Evolutionary conservation across 441 rosid species (phyloP), one percentile per base, ranked within the genome.

Genomic region (Syzygium malaccense): DNA sequence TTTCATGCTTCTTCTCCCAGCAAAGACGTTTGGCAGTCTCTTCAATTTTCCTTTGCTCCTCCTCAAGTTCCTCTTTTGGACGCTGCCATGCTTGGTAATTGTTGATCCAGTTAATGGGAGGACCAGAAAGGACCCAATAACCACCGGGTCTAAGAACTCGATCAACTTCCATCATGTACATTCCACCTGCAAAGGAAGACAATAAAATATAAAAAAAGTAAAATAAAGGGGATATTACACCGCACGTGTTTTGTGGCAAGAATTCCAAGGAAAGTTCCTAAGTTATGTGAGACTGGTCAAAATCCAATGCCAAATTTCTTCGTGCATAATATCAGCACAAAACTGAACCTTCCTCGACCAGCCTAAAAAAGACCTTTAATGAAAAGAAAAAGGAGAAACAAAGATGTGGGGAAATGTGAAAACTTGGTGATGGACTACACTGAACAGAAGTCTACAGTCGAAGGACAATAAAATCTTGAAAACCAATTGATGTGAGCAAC

Each of bases 61-160:
- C 92, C 57, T 93, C 92, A 14, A 94, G 92, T 18, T 94, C 94
- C 88, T 92, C 85, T 56, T 60, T 89, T 56, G 93, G 91, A 19
- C 62, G 93, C 75, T 92, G 49, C 94, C 94, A 93, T 57, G 92
- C 89, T 87, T 90, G 75, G 90, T 89, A 90, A 87, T 88, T 85
- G 20, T 57, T 89, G 87, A 88, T 93, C 95, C 94, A 93, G 89
- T 92, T 91, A 85, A 91, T 92, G 4, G 93, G 95, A 87, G 94
- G 94, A 62, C 94, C 94, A 5, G 94, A 92, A 86, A 94, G 89
- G 85, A 93, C 93, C 94, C 94, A 94, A 89, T 93, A 94, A 85
- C 95, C 95, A 37, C 94, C 95, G 4, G 94, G 94, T 90, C 93
- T 91, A 87, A 92, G 92, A 87, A 94, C 93, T 89, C 94, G 91